A percentile compares a stretch with the other conserved stretches of the same genome.
Evolutionary conservation across 2,329 filamentous ascomycete genomes (phyloP).

Genomic region (Sporothrix schenckii): DNA sequence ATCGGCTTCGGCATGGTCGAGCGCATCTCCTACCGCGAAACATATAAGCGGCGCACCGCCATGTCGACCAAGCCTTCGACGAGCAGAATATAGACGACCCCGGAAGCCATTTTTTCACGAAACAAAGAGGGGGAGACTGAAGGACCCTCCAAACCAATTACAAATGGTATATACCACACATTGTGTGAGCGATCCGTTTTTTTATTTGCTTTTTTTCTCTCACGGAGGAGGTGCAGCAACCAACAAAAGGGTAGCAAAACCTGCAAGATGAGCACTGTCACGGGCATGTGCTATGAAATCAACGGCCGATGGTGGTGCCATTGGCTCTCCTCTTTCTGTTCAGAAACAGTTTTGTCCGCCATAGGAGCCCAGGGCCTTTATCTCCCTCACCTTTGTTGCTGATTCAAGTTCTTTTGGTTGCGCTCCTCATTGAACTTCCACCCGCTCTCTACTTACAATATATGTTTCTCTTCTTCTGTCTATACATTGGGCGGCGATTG

Average conservation of each 20-base stretch:
- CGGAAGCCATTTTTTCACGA: background rate
- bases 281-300: too few species aligned
- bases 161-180: conserved; percentile 19
- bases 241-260: background rate
- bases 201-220: background rate
- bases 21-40: conserved; percentile 66
- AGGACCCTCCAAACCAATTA: background rate
- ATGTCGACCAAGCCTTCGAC: conserved; percentile 45
- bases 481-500: conserved; percentile 22
- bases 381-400: background rate
- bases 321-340: too few species aligned
- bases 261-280: too few species aligned
- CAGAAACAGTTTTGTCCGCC: too few species aligned
- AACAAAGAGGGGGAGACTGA: background rate
- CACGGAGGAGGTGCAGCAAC: background rate
- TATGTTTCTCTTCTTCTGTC: conserved; percentile 15
- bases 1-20: conserved; percentile 68
- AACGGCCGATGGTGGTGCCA: too few species aligned
- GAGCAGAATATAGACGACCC: conserved; percentile 40
- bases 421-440: background rate
- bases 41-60: conserved; percentile 59
- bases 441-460: background rate
- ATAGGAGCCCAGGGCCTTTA: background rate
- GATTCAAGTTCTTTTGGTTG: background rate
- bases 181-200: conserved; percentile 20